These are phyloP conservation scores for Rhizodiscina lignyota DNA, from an alignment of 495 filamentous ascomycete genomes.

Conservation along the genomic window DNA sequence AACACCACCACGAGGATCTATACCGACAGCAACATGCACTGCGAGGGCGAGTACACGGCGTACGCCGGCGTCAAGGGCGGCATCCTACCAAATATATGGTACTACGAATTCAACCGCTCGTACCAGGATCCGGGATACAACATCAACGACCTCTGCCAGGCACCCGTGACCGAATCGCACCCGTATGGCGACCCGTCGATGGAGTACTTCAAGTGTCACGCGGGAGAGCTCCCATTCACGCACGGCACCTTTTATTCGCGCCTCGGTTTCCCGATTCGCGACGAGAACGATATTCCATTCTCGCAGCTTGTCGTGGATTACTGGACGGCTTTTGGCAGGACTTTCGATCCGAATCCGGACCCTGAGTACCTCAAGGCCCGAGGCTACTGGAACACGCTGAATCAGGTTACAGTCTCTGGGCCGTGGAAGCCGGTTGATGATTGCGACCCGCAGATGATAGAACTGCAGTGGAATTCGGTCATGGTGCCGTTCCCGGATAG, in stretches of 20 bases:
- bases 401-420: conserved; percentile 1
- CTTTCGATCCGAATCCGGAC: conserved; percentile 11
- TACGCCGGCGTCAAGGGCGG: conserved; percentile 16
- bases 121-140: conserved; percentile 31
- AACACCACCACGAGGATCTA: conserved; percentile 25
- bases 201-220: conserved; percentile 32
- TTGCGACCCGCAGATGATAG: no score
- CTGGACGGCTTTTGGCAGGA: conserved; percentile 15
- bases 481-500: no score
- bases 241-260: conserved; percentile 19
- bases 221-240: conserved; percentile 31
- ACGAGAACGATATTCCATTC: conserved; percentile 17
- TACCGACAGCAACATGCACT: conserved; percentile 34
- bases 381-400: conserved; percentile 13
- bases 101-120: conserved; percentile 33
- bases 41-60: conserved; percentile 31
- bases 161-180: conserved; percentile 18
- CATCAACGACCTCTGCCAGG: no score
- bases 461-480: no score
- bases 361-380: conserved; percentile 10
- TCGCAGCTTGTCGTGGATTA: conserved; percentile 15
- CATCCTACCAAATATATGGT: conserved; percentile 20
- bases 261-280: conserved; percentile 11
- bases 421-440: conserved; percentile 4
- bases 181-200: conserved; percentile 27